Evolutionary conservation across 108 stramenopile genomes (phyloP), one percentile per base, ranked within the genome.

Genomic region (Thalassiosira profunda): DNA sequence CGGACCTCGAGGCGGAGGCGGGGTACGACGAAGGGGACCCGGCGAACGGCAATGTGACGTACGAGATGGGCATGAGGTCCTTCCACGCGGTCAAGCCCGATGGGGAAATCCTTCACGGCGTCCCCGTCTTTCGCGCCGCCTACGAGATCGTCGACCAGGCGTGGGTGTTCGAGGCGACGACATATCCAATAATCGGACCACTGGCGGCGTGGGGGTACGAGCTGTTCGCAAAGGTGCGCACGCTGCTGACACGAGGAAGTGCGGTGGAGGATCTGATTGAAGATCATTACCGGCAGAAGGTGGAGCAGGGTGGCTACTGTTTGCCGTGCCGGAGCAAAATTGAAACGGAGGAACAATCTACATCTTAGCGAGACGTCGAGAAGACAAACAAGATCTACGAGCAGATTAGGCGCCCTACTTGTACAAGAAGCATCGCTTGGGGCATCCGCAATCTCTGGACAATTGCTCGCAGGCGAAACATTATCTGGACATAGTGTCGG

Each of bases 191-290:
- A n/a, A n/a, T 53, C n/a, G 23, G 51, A 26, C n/a, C 51, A 53
- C 15, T 53, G 15, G 51, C 51, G 17, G n/a, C 20, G 1, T 53
- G 51, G 51, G 51, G 51, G 9, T 53, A 53, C 20, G 25, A 31
- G 4, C n/a, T 53, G 23, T 53, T 53, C 28, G 51, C 51, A 5
- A 53, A 28, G 15, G 9, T 53, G 4, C n/a, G 51, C n/a, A 53
- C 51, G 10, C 23, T 26, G 20, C n/a, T 53, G 23, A 53, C 51
- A n/a, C 20, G 51, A 18, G 51, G 51, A 53, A 26, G 23, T 21
- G n/a, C 23, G n/a, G 51, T 53, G 51, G 51, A 53, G 25, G 20
- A 20, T 18, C 20, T 53, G 51, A 53, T 53, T 28, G 25, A 53
- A n/a, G 23, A 53, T 4, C 51, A 53, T 53, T 53, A 53, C 28